Evolutionary conservation across 2,329 filamentous ascomycete genomes (phyloP).

Genomic region (Pyrenophora tritici-repentis): DNA sequence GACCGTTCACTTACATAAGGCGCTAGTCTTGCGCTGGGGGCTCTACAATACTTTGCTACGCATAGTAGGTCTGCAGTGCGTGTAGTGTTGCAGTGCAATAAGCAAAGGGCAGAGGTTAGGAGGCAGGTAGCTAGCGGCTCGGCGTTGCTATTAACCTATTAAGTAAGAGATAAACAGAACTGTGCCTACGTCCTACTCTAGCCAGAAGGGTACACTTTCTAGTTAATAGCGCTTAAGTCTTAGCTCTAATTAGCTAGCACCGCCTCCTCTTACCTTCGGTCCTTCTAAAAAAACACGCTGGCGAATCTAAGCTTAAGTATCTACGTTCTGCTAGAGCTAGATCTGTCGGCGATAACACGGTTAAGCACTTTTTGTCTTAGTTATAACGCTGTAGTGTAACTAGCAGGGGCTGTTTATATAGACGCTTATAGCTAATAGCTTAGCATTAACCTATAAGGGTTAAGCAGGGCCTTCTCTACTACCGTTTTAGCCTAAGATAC

Average conservation of each 20-base stretch:
- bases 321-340: not conserved
- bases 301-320: slow-evolving; percentile 2
- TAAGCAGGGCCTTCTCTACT: slow-evolving; percentile 3
- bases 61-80: not conserved
- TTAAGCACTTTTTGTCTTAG: not conserved
- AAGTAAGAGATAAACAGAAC: slow-evolving; percentile 1
- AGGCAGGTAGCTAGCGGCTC: not conserved
- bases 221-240: slow-evolving; percentile 4
- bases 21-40: not conserved
- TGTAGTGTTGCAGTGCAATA: not conserved
- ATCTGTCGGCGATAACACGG: not conserved
- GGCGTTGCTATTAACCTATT: not conserved
- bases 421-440: slow-evolving; percentile 3
- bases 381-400: slow-evolving; percentile 8
- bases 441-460: not conserved
- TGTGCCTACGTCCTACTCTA: not conserved
- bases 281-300: slow-evolving; percentile 2
- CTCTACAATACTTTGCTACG: not conserved
- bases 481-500: slow-evolving; percentile 1
- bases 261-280: slow-evolving; percentile 4
- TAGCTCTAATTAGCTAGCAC: not conserved
- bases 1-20: not conserved
- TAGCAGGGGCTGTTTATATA: slow-evolving; percentile 2
- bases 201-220: slow-evolving; percentile 5
- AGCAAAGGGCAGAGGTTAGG: not conserved